Percentiles rank a stretch among this genome's conserved stretches.
Conservation (phyloP, 2,329 filamentous ascomycete genomes). For the Phyllosticta citrichinensis region DNA sequence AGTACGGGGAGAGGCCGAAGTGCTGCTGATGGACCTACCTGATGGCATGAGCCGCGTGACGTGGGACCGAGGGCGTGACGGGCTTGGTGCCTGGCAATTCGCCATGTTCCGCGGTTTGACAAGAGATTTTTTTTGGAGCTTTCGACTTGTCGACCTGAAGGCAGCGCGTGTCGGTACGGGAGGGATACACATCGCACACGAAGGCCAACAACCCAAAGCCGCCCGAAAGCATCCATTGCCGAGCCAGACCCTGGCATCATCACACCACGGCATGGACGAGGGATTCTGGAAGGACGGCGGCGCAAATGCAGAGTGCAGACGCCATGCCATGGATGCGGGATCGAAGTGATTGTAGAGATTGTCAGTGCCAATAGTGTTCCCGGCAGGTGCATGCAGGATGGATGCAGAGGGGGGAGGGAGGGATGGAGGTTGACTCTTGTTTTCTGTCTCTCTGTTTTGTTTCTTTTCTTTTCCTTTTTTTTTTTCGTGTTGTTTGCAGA, state of each 20-base stretch:
- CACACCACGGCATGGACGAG: constrained; percentile 3
- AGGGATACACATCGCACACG: not conserved
- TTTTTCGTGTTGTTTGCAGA: too few relatives aligned
- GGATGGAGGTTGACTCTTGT: not conserved
- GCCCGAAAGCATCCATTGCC: not conserved
- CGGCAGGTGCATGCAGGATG: not conserved
- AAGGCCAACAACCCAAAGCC: not conserved
- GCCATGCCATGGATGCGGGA: not conserved
- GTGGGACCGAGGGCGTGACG: not conserved
- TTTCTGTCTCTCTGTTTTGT: too few relatives aligned
- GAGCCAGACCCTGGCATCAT: not conserved
- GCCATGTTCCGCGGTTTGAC: constrained; percentile 4
- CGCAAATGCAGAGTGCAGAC: not conserved
- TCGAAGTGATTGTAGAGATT: not conserved
- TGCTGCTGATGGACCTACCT: too few relatives aligned
- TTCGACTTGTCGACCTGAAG: not conserved
- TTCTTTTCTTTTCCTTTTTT: not conserved
- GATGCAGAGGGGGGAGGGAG: not conserved
- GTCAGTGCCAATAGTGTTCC: not conserved
- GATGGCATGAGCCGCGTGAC: not conserved
- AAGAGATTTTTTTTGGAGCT: not conserved
- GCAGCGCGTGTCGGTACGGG: too few relatives aligned
- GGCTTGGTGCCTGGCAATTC: constrained; percentile 6
- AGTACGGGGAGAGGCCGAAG: not conserved
- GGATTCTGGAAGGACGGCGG: not conserved